Conservation (phyloP, 108 stramenopile genomes). For the Pseudonitzschia delicatissima region DNA sequence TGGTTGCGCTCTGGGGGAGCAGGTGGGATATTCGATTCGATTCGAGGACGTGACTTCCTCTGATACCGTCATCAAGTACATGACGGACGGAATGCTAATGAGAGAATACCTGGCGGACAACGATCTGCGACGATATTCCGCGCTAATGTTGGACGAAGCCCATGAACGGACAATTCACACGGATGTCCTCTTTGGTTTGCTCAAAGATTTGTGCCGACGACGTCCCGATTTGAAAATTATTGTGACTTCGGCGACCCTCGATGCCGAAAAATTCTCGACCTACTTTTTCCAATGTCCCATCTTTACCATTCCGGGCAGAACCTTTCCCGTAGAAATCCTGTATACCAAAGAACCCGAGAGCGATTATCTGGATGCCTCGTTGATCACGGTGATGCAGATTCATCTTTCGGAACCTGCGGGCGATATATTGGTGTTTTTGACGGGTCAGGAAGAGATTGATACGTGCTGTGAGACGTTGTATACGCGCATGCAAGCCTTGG, state of each 20-base stretch:
- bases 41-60: slow-evolving; percentile 97
- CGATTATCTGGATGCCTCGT: slow-evolving; percentile 95
- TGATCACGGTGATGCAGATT: slow-evolving; percentile 98
- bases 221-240: slow-evolving; percentile 92
- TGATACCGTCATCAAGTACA: slow-evolving; percentile 96
- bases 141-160: slow-evolving; percentile 95
- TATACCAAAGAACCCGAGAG: slow-evolving; percentile 97
- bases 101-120: slow-evolving; percentile 93
- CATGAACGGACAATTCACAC: slow-evolving; percentile 99
- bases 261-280: slow-evolving; percentile 96
- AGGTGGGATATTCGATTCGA: slow-evolving; percentile 98
- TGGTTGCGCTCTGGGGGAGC: slow-evolving; percentile 91
- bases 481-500: slow-evolving; percentile 95
- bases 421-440: slow-evolving; percentile 95
- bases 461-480: slow-evolving; percentile 96
- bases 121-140: slow-evolving; percentile 83
- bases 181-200: slow-evolving; percentile 96
- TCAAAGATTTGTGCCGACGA: slow-evolving; percentile 89
- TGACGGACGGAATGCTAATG: slow-evolving; percentile 99
- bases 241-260: slow-evolving; percentile 95
- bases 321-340: slow-evolving; percentile 95
- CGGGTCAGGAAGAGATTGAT: slow-evolving; percentile 99
- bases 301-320: slow-evolving; percentile 97
- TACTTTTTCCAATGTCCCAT: slow-evolving; percentile 97
- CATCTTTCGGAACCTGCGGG: slow-evolving; percentile 96